Evolutionary conservation across 1,284 basidiomycete species (phyloP).

Genomic region (Mycosarcoma mackinlayi): DNA sequence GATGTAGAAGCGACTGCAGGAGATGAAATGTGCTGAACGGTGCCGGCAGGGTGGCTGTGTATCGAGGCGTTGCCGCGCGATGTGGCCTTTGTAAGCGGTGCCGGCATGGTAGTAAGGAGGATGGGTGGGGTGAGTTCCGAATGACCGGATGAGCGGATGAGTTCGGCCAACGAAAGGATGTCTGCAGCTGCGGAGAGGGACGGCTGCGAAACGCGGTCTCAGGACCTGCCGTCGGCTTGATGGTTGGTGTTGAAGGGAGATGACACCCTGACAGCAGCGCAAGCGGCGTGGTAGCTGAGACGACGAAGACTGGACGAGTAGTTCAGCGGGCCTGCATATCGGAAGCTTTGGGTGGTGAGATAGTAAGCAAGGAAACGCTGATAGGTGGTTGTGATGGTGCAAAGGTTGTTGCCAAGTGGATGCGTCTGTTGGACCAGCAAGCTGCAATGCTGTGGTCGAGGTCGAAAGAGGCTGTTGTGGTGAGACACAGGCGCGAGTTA

Average conservation of each 20-base stretch:
- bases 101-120: constrained; percentile 16
- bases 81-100: constrained; percentile 36
- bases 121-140: neutral
- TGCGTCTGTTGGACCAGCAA: too few relatives aligned
- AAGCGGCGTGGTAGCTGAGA: constrained; percentile 10
- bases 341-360: constrained; percentile 1
- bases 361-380: neutral
- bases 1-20: constrained; percentile 36
- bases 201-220: too few relatives aligned
- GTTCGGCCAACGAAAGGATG: too few relatives aligned
- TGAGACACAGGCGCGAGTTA: too few relatives aligned
- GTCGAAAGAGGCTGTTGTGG: too few relatives aligned
- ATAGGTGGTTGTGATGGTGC: too few relatives aligned
- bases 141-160: too few relatives aligned
- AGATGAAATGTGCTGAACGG: constrained; percentile 20
- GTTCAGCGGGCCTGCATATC: constrained; percentile 25
- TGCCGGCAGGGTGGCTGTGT: constrained; percentile 35
- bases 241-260: neutral
- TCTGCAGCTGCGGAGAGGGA: too few relatives aligned
- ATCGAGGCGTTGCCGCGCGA: constrained; percentile 41
- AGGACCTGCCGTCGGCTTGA: neutral
- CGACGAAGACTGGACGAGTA: constrained; percentile 4
- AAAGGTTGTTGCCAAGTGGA: too few relatives aligned
- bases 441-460: too few relatives aligned
- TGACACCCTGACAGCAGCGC: constrained; percentile 10